Percentiles rank a stretch among this genome's conserved stretches.
Evolutionary conservation across 768 basidiomycete species (phyloP).

Genomic region (Sutorius australiensis): DNA sequence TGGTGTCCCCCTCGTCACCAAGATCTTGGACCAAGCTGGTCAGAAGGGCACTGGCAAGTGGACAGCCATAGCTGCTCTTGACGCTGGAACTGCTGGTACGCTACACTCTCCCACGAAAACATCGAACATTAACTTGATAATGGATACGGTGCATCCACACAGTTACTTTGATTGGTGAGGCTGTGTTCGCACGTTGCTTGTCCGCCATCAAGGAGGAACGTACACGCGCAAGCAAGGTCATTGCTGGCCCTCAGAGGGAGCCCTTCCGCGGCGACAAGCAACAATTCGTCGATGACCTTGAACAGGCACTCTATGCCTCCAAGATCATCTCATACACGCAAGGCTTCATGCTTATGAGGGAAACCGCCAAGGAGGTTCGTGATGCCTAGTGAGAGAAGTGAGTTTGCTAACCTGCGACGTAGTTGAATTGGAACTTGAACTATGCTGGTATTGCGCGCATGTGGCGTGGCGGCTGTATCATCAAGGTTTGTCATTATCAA

Average conservation of each 20-base stretch:
- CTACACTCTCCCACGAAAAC: conserved; percentile 10
- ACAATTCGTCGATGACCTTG: conserved; percentile 98
- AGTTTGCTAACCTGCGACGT: conserved; percentile 2
- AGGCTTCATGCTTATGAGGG: conserved; percentile 99
- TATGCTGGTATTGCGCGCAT: conserved; percentile 96
- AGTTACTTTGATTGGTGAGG: conserved; percentile 99
- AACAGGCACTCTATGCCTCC: conserved; percentile 98
- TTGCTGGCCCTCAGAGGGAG: conserved; percentile 88
- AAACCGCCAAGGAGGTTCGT: conserved; percentile 88
- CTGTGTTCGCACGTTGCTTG: conserved; percentile 97
- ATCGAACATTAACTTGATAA: conserved; percentile 5
- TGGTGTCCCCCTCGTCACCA: conserved; percentile 83
- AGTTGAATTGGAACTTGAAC: conserved; percentile 90
- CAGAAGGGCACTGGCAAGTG: conserved; percentile 99
- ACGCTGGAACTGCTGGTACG: conserved; percentile 82
- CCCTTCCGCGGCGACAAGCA: conserved; percentile 96
- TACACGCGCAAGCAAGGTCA: conserved; percentile 83
- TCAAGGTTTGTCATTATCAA: conserved; percentile 57
- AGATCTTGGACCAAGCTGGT: conserved; percentile 94
- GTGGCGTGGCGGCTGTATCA: conserved; percentile 99
- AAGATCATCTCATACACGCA: conserved; percentile 99
- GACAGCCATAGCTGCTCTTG: conserved; percentile 96
- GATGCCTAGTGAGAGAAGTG: background rate
- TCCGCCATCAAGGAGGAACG: conserved; percentile 98
- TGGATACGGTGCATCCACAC: conserved; percentile 12